These are phyloP conservation scores for Metschnikowia gruessii DNA, from an alignment of 805 yeast genomes.

Conservation along the genomic window DNA sequence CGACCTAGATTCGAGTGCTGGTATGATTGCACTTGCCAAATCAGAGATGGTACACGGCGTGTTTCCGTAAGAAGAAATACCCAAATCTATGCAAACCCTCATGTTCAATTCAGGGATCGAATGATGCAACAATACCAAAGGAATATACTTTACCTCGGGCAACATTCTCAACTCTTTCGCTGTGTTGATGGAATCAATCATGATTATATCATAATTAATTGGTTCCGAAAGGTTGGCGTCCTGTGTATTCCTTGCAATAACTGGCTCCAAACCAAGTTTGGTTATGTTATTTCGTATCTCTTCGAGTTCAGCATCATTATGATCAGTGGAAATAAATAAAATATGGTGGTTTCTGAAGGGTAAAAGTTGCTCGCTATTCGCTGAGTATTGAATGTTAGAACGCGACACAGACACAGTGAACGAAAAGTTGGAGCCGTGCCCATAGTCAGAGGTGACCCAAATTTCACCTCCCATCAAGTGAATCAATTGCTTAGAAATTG, in stretches of 20 bases:
- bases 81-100: slow-evolving; percentile 79
- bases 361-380: slow-evolving; percentile 64
- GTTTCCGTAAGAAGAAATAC: slow-evolving; percentile 84
- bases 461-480: slow-evolving; percentile 93
- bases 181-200: slow-evolving; percentile 75
- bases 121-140: slow-evolving; percentile 74
- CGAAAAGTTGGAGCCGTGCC: slow-evolving; percentile 78
- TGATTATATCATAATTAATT: slow-evolving; percentile 71
- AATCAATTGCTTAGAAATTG: slow-evolving; percentile 82
- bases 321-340: slow-evolving; percentile 66
- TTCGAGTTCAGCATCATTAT: slow-evolving; percentile 47
- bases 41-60: slow-evolving; percentile 83
- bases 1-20: slow-evolving; percentile 80
- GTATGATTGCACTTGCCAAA: slow-evolving; percentile 76
- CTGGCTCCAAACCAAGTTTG: slow-evolving; percentile 59
- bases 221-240: slow-evolving; percentile 58
- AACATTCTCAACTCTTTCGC: slow-evolving; percentile 66
- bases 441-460: slow-evolving; percentile 82
- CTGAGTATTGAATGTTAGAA: slow-evolving; percentile 56
- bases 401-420: slow-evolving; percentile 80
- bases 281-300: slow-evolving; percentile 50
- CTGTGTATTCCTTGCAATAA: slow-evolving; percentile 52
- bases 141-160: slow-evolving; percentile 80
- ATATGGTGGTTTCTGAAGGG: slow-evolving; percentile 73
- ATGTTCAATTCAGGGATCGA: slow-evolving; percentile 73